Conservation (phyloP, 192 early-diverging fungal genomes). For the Coemansia sp. region DNA sequence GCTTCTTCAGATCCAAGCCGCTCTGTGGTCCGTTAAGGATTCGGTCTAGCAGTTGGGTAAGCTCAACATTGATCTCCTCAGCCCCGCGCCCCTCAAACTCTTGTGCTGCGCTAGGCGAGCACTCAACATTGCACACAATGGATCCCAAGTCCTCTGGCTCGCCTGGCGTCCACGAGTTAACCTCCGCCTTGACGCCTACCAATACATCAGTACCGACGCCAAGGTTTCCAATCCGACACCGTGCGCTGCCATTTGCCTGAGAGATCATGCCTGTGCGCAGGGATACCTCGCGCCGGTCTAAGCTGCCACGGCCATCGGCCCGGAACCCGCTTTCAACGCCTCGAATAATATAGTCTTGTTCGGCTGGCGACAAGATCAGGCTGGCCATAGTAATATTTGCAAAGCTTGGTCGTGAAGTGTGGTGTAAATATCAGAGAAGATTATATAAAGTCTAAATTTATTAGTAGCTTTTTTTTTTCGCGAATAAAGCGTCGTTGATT, state of each 20-base stretch:
- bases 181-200: slow-evolving; percentile 93
- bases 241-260: slow-evolving; percentile 88
- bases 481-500: neutral
- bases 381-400: slow-evolving; percentile 41
- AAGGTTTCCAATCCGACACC: slow-evolving; percentile 57
- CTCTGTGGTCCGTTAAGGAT: slow-evolving; percentile 77
- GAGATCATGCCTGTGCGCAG: slow-evolving; percentile 87
- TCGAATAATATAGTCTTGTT: slow-evolving; percentile 79
- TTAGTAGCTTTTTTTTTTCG: neutral
- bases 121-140: slow-evolving; percentile 89
- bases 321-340: slow-evolving; percentile 81
- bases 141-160: slow-evolving; percentile 61
- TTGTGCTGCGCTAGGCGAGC: slow-evolving; percentile 81
- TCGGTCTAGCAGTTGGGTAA: slow-evolving; percentile 79
- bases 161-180: slow-evolving; percentile 61
- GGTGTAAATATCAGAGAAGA: neutral
- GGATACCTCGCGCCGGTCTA: slow-evolving; percentile 72
- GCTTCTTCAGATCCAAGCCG: slow-evolving; percentile 79
- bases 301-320: slow-evolving; percentile 80
- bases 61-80: slow-evolving; percentile 82
- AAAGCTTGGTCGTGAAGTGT: neutral
- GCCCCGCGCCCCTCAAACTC: slow-evolving; percentile 76
- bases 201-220: slow-evolving; percentile 86
- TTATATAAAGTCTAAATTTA: neutral
- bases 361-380: slow-evolving; percentile 68